A percentile compares a stretch with the other conserved stretches of the same genome.
Conservation (phyloP, 73 alveolate genomes). For the Paramecium tetraurelia region DNA sequence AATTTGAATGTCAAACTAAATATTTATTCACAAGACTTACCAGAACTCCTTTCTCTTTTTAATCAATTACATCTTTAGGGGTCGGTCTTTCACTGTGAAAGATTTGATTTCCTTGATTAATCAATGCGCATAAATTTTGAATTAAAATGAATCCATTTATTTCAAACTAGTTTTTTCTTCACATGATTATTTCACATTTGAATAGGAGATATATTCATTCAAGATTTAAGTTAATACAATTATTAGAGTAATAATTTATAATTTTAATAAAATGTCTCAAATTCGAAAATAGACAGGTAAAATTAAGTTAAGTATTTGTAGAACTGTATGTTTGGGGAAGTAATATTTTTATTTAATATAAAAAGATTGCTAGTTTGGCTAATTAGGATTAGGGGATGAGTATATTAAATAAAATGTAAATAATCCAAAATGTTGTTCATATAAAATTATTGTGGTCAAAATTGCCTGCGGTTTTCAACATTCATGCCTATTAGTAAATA, state of each 20-base stretch:
- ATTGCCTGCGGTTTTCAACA: neutral
- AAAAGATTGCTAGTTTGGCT: neutral
- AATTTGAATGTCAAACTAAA: too few relatives aligned
- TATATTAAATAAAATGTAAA: neutral
- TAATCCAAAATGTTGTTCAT: constrained; percentile 3
- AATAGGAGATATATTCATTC: neutral
- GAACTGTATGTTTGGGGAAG: constrained; percentile 29
- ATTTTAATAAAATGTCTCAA: neutral
- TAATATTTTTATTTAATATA: neutral
- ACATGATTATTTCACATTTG: too few relatives aligned
- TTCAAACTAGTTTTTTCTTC: too few relatives aligned
- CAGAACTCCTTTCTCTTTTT: too few relatives aligned
- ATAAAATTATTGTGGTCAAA: neutral
- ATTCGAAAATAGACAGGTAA: neutral
- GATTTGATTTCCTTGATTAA: too few relatives aligned
- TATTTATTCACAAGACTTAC: too few relatives aligned
- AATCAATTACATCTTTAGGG: too few relatives aligned
- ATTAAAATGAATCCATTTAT: too few relatives aligned
- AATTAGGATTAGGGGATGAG: constrained; percentile 7
- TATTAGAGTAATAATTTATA: neutral
- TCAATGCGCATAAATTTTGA: too few relatives aligned
- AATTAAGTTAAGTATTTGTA: neutral
- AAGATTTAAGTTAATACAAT: neutral
- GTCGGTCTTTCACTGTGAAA: too few relatives aligned
- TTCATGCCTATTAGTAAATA: neutral